Evolutionary conservation across 495 filamentous ascomycete genomes (phyloP).

Genomic region (Xylaria intraflava): DNA sequence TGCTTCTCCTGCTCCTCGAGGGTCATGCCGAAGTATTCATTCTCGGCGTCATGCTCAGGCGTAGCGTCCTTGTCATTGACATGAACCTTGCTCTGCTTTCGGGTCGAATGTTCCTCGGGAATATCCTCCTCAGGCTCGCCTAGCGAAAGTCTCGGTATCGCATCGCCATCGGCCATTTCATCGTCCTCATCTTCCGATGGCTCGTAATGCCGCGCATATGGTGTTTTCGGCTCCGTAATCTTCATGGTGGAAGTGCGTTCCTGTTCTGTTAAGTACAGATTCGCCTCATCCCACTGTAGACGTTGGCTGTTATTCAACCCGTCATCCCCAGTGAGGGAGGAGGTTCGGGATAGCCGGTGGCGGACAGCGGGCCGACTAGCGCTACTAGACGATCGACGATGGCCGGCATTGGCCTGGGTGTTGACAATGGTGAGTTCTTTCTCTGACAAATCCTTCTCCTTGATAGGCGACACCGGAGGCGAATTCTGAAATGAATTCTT

Average conservation of each 20-base stretch:
- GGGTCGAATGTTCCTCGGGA: constrained; percentile 42
- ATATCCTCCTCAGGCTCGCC: constrained; percentile 85
- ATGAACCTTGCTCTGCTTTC: constrained; percentile 62
- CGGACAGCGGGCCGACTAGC: constrained; percentile 56
- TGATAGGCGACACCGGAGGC: constrained; percentile 41
- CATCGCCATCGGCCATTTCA: constrained; percentile 71
- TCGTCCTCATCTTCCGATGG: constrained; percentile 75
- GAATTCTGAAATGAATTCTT: constrained; percentile 76
- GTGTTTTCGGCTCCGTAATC: constrained; percentile 96
- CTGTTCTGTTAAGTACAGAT: constrained; percentile 92
- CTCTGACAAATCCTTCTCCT: constrained; percentile 45
- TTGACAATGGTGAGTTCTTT: constrained; percentile 90
- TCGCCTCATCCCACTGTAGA: constrained; percentile 96
- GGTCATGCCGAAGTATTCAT: constrained; percentile 54
- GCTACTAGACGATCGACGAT: constrained; percentile 73
- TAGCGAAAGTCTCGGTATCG: constrained; percentile 81
- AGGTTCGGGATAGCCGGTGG: constrained; percentile 55
- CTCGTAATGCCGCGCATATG: constrained; percentile 86
- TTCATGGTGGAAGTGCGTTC: constrained; percentile 96
- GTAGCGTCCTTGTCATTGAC: constrained; percentile 50
- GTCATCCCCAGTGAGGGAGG: constrained; percentile 33
- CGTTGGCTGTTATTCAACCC: constrained; percentile 51
- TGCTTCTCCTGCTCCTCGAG: constrained; percentile 86
- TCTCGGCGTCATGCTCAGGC: constrained; percentile 43
- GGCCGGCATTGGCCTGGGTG: constrained; percentile 89